Evolutionary conservation across 2,329 filamentous ascomycete genomes (phyloP).

Genomic region (Acrocalymma vagum): DNA sequence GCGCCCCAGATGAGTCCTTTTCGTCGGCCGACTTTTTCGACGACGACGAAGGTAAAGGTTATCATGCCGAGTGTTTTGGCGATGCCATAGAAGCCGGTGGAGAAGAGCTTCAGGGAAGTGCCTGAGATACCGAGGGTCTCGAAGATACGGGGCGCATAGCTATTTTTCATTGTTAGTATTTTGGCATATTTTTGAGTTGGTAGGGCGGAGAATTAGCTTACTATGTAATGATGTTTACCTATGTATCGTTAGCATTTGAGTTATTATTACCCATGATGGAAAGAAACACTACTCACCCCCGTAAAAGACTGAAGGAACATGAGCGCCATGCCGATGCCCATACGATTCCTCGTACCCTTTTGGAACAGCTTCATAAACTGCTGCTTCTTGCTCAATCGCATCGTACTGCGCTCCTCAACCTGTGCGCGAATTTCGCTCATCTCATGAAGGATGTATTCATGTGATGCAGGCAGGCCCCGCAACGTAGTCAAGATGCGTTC

Average conservation of each 20-base stretch:
- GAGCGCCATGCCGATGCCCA: slow-evolving; percentile 48
- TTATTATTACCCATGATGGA: too few species aligned
- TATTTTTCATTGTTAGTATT: too few species aligned
- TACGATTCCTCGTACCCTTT: slow-evolving; percentile 49
- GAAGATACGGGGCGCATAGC: slow-evolving; percentile 48
- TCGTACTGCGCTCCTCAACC: slow-evolving; percentile 40
- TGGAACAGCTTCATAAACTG: slow-evolving; percentile 48
- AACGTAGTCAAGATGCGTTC: slow-evolving; percentile 53
- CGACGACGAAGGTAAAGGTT: slow-evolving; percentile 49
- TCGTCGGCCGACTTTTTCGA: slow-evolving; percentile 51
- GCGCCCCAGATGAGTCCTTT: slow-evolving; percentile 58
- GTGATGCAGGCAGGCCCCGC: slow-evolving; percentile 53
- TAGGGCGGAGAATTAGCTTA: too few species aligned
- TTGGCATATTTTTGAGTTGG: too few species aligned
- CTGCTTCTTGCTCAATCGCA: slow-evolving; percentile 34
- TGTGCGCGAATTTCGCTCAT: slow-evolving; percentile 56
- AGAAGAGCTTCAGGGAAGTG: slow-evolving; percentile 52
- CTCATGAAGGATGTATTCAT: slow-evolving; percentile 58
- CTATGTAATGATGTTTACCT: slow-evolving; percentile 48
- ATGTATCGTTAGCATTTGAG: slow-evolving; percentile 8
- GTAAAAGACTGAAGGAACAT: slow-evolving; percentile 50
- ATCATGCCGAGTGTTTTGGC: slow-evolving; percentile 49
- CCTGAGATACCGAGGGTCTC: slow-evolving; percentile 56
- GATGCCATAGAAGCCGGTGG: slow-evolving; percentile 62
- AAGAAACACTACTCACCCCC: slow-evolving; percentile 26